Conservation (phyloP, 140 eudicot species). For the Flaveria floridana region DNA sequence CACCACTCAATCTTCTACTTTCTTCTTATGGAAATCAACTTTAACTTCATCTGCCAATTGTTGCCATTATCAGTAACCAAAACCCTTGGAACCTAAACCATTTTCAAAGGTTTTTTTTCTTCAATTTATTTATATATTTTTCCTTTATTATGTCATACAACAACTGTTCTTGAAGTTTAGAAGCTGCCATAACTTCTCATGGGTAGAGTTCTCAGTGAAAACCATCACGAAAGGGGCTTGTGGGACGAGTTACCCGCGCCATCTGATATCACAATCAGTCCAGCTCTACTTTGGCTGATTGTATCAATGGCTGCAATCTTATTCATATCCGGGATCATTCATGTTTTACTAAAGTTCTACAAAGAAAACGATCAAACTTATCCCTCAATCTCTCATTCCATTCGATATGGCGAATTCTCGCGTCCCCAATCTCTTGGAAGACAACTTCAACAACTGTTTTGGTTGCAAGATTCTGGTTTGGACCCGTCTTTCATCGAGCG, state of each 20-base stretch:
- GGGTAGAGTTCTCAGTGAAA: constrained; percentile 30
- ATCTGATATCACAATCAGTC: constrained; percentile 38
- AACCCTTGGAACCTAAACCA: constrained; percentile 8
- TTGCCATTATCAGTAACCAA: constrained; percentile 28
- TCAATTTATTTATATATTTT: not conserved
- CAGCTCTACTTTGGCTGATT: constrained; percentile 36
- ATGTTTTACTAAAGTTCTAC: constrained; percentile 31
- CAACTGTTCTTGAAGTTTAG: constrained; percentile 18
- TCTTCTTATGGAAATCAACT: constrained; percentile 17
- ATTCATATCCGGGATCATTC: constrained; percentile 43
- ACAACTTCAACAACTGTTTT: constrained; percentile 51
- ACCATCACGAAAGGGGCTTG: constrained; percentile 24
- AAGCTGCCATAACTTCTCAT: constrained; percentile 12
- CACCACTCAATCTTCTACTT: constrained; percentile 20
- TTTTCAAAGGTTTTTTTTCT: constrained; percentile 7
- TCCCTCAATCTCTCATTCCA: constrained; percentile 37
- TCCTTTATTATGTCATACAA: not conserved
- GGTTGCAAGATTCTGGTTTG: constrained; percentile 48
- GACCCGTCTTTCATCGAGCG: constrained; percentile 46
- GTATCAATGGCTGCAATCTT: constrained; percentile 42
- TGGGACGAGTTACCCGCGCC: constrained; percentile 14
- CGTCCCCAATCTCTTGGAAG: constrained; percentile 44
- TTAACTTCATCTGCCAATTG: constrained; percentile 17
- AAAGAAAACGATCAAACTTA: not conserved
- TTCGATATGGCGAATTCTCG: constrained; percentile 27